Base-by-base conservation (phyloP, 495 filamentous ascomycete genomes). In the Cetradonia linearis region DNA sequence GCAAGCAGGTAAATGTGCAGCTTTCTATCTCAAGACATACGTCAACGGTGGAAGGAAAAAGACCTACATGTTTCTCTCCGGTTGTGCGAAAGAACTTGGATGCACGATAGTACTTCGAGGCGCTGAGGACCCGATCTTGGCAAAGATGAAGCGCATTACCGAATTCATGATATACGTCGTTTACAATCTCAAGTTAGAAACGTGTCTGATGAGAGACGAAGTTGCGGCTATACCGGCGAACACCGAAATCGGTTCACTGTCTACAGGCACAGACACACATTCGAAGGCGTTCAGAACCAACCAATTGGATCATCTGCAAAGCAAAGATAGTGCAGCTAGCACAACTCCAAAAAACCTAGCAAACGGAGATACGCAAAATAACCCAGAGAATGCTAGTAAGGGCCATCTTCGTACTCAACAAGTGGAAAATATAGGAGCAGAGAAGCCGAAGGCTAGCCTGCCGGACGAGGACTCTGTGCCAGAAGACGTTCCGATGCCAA, bases 101-200 rank as follows among this genome's bases (percentile, higher is more conserved):
- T 99, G 94, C 69, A 99, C 94, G 2, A 95, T 99, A 66, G 89
- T 94, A 18, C 77, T 99, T 27, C 87, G 94, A 44, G 94, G 94
- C 3, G 90, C 84, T 25, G 78, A 86, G 49, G 84, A 82, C 34
- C 70, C 81, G 44, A 75, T 81, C 0, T 78, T 99, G 7, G 74
- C 80, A 3, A 87, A 82, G 61, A 84, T 99, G 70, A 99, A 99
- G 69, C 82, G 82, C 48, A 94, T 99, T 66, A 94, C 93, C 3
- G 94, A 99, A 70, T 95, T 99, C 67, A 95, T 99, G 91, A 84
- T 92, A 58, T 99, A 96, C 68, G 94, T 99, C 28, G 90, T 96
- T 18, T 96, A 99, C 71, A 99, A 96, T 65, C 78, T 97, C 25
- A 96, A 93, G 69, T 80, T 99, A 9, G 94, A 99, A 71, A 96